These are phyloP conservation scores for Castanea sativa DNA, from an alignment of 306 rosid species.

Conservation along the genomic window DNA sequence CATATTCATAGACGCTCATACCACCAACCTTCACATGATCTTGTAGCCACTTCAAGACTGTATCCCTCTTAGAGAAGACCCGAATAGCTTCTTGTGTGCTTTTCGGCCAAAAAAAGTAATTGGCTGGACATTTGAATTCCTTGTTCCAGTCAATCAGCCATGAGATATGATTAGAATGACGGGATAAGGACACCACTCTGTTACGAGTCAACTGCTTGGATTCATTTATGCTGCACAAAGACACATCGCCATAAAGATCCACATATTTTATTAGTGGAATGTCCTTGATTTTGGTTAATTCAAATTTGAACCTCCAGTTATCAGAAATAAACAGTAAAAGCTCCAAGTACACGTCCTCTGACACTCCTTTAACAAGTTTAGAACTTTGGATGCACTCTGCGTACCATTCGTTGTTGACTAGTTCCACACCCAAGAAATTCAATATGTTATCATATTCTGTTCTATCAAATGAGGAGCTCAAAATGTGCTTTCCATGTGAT, in stretches of 20 bases:
- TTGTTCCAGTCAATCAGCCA: slow-evolving; percentile 60
- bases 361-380: slow-evolving; percentile 44
- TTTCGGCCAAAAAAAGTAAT: slow-evolving; percentile 48
- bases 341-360: slow-evolving; percentile 49
- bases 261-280: slow-evolving; percentile 53
- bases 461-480: slow-evolving; percentile 51
- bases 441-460: slow-evolving; percentile 36
- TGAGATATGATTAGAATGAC: slow-evolving; percentile 17
- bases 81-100: slow-evolving; percentile 45
- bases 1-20: slow-evolving; percentile 27
- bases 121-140: slow-evolving; percentile 32
- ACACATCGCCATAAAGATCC: slow-evolving; percentile 30
- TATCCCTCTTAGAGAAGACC: not conserved
- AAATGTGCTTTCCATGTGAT: slow-evolving; percentile 47
- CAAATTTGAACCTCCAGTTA: slow-evolving; percentile 34
- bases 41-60: slow-evolving; percentile 45
- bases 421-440: slow-evolving; percentile 43
- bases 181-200: slow-evolving; percentile 29
- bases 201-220: not conserved
- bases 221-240: slow-evolving; percentile 33
- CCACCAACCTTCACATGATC: slow-evolving; percentile 12
- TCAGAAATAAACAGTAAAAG: slow-evolving; percentile 50
- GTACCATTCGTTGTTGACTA: slow-evolving; percentile 54
- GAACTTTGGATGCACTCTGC: slow-evolving; percentile 60
- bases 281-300: slow-evolving; percentile 20